Evolutionary conservation across 805 yeast genomes (phyloP).

Genomic region (Helenozyma rhizophorensis): DNA sequence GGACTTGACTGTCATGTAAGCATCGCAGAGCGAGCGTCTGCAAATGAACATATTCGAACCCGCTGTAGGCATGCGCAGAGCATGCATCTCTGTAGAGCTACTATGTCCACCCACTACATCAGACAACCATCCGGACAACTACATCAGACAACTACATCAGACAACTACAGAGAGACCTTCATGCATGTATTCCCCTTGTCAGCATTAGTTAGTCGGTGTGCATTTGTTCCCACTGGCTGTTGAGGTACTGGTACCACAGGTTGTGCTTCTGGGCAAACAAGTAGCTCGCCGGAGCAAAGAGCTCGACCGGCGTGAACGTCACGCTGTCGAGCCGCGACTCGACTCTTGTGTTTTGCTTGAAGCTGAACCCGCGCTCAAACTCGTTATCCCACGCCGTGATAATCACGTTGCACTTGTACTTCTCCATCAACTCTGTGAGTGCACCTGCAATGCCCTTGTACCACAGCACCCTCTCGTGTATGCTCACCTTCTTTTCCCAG

Average conservation of each 20-base stretch:
- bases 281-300: not conserved
- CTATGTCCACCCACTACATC: too few species aligned
- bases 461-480: conserved; percentile 5
- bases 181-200: too few species aligned
- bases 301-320: conserved; percentile 9
- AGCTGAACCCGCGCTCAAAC: conserved; percentile 29
- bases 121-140: too few species aligned
- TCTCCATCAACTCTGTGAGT: conserved; percentile 11
- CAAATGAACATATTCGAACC: too few species aligned
- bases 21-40: conserved; percentile 1
- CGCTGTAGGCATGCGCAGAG: too few species aligned
- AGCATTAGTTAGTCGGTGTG: too few species aligned
- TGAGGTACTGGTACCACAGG: too few species aligned
- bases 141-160: too few species aligned
- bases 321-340: conserved; percentile 2
- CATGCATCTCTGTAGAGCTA: too few species aligned
- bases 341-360: not conserved
- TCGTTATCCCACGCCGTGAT: conserved; percentile 25
- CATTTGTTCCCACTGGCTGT: too few species aligned
- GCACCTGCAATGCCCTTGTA: conserved; percentile 13
- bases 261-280: too few species aligned
- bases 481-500: conserved; percentile 23
- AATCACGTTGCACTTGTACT: conserved; percentile 24
- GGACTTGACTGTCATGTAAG: conserved; percentile 86
- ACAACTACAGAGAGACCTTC: too few species aligned